These are phyloP conservation scores for Backusella liffmaniae DNA, from an alignment of 192 early-diverging fungal species.

Conservation along the genomic window DNA sequence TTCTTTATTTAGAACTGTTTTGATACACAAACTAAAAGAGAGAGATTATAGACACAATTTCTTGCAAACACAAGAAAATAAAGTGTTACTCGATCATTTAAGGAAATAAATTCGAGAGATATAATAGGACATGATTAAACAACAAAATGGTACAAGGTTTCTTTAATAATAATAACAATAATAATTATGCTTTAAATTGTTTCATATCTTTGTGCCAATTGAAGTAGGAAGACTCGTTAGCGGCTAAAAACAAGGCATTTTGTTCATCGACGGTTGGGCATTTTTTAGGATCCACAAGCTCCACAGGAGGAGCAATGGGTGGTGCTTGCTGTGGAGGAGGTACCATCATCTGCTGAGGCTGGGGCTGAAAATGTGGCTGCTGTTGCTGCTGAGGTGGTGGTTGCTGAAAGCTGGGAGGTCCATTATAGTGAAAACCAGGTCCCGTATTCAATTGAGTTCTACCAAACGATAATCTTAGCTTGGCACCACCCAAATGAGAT, in stretches of 20 bases:
- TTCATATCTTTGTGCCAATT: constrained; percentile 2
- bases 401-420: background rate
- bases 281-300: constrained; percentile 12
- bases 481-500: constrained; percentile 11
- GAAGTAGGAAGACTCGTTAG: background rate
- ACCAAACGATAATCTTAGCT: constrained; percentile 21
- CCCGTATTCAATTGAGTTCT: constrained; percentile 11
- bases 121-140: background rate
- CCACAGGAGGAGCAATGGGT: background rate
- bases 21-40: background rate
- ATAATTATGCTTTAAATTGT: background rate
- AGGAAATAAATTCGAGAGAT: background rate
- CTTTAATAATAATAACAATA: background rate
- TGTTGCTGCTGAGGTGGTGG: background rate
- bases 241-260: background rate
- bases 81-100: background rate
- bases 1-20: background rate
- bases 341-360: background rate
- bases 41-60: background rate
- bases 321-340: background rate
- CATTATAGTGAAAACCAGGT: background rate
- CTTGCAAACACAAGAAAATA: background rate
- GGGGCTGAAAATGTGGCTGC: background rate
- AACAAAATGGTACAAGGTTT: background rate
- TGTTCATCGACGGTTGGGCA: background rate